Base-by-base conservation (phyloP, 768 basidiomycete genomes). In the Chiua virens region DNA sequence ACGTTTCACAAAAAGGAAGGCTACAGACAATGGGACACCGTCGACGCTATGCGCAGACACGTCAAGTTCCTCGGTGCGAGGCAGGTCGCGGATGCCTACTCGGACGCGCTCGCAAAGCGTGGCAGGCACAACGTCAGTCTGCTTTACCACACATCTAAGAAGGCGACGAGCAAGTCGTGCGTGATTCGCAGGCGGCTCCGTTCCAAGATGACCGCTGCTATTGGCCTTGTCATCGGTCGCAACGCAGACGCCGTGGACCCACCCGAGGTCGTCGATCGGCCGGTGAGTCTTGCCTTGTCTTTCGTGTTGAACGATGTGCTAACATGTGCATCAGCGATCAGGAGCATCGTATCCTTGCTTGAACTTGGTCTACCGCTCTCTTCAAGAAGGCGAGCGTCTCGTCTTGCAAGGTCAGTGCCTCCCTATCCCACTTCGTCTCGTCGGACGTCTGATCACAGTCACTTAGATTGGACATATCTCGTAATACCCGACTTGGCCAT, bases 381-480 rank as follows among this genome's bases (percentile, higher is more conserved):
- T 35, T 18, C 36, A 30, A n/a, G 50, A 51, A 13, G 9, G 4
- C 10, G 45, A 52, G 9, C 23, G 15, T 0, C 43, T 57, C 15
- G 32, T 62, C 10, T 28, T 62, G 15, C 45, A 55, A 62, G 66
- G 68, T 68, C 27, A 27, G 11, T 45, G 2, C 20, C 8, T 44
- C 17, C 20, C 37, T 37, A 37, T 2, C n/a, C 8, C 23, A n/a
- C 18, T 11, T 4, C 22, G 22, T 30, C 23, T n/a, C 15, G 10
- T 43, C 32, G 28, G 28, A 30, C 28, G 3, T 42, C 50, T 60
- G 9, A 55, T 30, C 38, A 11, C 3, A 0, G 5, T 15, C 7
- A 27, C 21, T 5, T 21, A 68, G 68, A 44, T 32, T 68, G 68
- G 67, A 61, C 64, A 34, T 69, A 67, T 44, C 50, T 69, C 18